Base-by-base conservation (phyloP, 768 basidiomycete species). In the Piloderma croceum region DNA sequence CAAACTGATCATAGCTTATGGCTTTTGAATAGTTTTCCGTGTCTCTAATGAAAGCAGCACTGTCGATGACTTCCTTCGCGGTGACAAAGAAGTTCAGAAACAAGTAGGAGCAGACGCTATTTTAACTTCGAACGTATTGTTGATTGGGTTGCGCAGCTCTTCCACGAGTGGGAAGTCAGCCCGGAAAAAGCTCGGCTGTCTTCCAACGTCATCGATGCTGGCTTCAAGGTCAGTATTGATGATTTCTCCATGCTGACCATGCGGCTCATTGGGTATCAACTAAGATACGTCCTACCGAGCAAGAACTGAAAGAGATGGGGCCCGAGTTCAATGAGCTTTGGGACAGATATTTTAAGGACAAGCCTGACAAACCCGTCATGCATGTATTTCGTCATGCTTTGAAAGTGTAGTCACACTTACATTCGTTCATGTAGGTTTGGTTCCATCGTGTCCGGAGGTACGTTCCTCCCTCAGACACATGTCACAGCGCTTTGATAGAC, bases 301-400 rank as follows among this genome's bases (percentile, higher is more conserved):
- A 69, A 48, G 82, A 84, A 54, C 63, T 83, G 44, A 83, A 81
- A 56, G 79, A 82, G 59, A 82, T 83, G 80, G 81, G 81, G n/a
- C 81, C 79, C 12, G 81, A 83, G 51, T 83, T 83, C 63, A 79
- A 80, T 50, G 65, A 68, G 46, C 71, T 83, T 35, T 83, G 76
- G 77, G 61, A 84, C 54, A 69, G 27, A 21, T 83, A 85, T 64
- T 83, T 85, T 74, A 81, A 79, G 68, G 77, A 84, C 66, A 83
- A 82, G 67, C 81, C 81, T 39, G 81, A 83, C 68, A 84, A 83
- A 67, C 82, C 81, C 3, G 79, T 83, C 43, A 83, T 83, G 80
- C 76, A 57, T 40, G 67, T 56, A 1, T 19, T 31, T 10, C 18
- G 7, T 36, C 19, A 7, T 44, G n/a, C 20, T 33, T 23, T 22